Percentiles rank a stretch among this genome's conserved stretches.
Conservation (phyloP, 371 early-diverging fungal genomes). For the Mucor lusitanicus region DNA sequence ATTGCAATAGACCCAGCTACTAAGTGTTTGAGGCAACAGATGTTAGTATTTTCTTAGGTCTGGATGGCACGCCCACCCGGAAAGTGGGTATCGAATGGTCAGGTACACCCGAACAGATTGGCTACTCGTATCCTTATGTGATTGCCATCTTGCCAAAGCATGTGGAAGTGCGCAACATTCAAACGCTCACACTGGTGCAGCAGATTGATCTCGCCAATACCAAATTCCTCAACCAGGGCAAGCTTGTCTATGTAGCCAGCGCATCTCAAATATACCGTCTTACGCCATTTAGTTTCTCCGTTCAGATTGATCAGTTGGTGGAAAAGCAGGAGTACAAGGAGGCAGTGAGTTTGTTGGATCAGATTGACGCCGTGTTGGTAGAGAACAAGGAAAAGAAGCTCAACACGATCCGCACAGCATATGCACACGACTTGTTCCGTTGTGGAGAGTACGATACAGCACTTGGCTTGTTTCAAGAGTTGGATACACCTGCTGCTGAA, state of each 20-base stretch:
- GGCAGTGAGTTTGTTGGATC: slow-evolving; percentile 84
- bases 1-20: too few relatives aligned
- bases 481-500: slow-evolving; percentile 83
- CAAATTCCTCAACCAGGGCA: slow-evolving; percentile 65
- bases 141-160: slow-evolving; percentile 69
- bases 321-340: slow-evolving; percentile 77
- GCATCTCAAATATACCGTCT: slow-evolving; percentile 81
- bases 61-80: slow-evolving; percentile 68
- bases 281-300: slow-evolving; percentile 83
- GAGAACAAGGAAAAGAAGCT: slow-evolving; percentile 74
- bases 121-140: slow-evolving; percentile 77
- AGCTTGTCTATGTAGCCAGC: slow-evolving; percentile 81
- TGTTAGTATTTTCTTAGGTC: slow-evolving; percentile 69
- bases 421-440: slow-evolving; percentile 84
- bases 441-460: slow-evolving; percentile 81
- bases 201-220: slow-evolving; percentile 67
- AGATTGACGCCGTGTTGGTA: slow-evolving; percentile 82
- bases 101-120: slow-evolving; percentile 70
- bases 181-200: slow-evolving; percentile 82
- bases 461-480: slow-evolving; percentile 72
- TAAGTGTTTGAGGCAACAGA: slow-evolving; percentile 32
- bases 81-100: slow-evolving; percentile 78
- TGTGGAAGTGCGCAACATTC: slow-evolving; percentile 87
- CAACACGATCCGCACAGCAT: slow-evolving; percentile 73
- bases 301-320: slow-evolving; percentile 86